Base-by-base conservation (phyloP, 805 yeast genomes). In the Candida cerambycidarum region DNA sequence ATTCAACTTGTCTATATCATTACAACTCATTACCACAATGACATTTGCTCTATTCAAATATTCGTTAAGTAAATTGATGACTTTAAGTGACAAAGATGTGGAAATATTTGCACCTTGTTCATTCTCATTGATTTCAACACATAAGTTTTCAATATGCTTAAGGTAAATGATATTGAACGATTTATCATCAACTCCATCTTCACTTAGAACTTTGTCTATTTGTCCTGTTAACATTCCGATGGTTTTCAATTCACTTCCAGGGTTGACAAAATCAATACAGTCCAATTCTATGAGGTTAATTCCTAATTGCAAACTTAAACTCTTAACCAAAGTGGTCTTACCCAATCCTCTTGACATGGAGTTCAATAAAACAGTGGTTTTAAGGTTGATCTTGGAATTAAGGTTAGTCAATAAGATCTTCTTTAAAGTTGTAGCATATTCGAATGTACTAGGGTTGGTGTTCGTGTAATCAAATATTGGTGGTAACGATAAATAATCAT, bases 321-420 rank as follows among this genome's bases (percentile, higher is more conserved):
- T 76, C 39, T 73, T 61, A 0, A 88, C 78, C 17, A 86, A 55
- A 0, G 83, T 79, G 0, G 85, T 58, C 55, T 92, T 92, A 0
- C 99, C 99, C 5, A 86, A 79, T 7, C 85, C 89, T 41, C 95
- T 69, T 23, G 81, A 76, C 53, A 80, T 65, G 3, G 97, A 87
- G 39, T 75, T 78, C 16, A 93, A 58, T 18, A 89, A 57, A 0
- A 89, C 64, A 0, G 88, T 74, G 0, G 95, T 82, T 37, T 73
- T 75, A 25, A 87, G 54, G 2, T 69, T 61, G 1, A 68, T 56
- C 13, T 59, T 60, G 3, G 68, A 53, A 15, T 48, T 66, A 30
- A 74, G 61, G 2, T 80, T 69, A 0, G 95, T 80, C 13, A 62
- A 59, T 2, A 89, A 55, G 16, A 85, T 71, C 40, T 79, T 79